Percentiles rank a stretch among this genome's conserved stretches.
These are phyloP conservation scores for Digitaria exilis DNA, from an alignment of 202 grass and related monocot species.

Conservation along the genomic window DNA sequence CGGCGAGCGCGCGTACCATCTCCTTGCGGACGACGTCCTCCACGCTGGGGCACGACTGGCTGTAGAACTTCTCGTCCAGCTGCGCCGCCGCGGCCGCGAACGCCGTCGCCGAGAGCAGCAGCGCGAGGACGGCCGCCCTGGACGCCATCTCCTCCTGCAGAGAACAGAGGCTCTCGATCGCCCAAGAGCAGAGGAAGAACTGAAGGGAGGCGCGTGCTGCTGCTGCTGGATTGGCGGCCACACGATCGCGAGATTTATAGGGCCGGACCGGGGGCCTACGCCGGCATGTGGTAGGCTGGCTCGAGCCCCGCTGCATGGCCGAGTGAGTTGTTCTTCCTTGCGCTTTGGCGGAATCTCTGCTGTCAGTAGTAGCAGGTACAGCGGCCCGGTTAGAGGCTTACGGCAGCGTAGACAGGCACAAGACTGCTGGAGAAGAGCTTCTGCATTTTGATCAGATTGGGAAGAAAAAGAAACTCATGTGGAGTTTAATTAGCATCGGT, in stretches of 20 bases:
- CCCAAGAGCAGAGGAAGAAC: background rate
- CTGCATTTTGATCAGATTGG: background rate
- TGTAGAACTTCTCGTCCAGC: conserved; percentile 77
- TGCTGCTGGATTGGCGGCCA: conserved; percentile 42
- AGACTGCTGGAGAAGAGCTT: background rate
- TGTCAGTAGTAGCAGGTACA: conserved; percentile 41
- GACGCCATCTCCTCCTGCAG: conserved; percentile 36
- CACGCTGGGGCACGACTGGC: conserved; percentile 70
- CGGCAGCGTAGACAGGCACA: background rate
- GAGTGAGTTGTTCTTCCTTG: conserved; percentile 37
- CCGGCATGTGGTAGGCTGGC: conserved; percentile 42
- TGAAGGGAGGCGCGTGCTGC: conserved; percentile 34
- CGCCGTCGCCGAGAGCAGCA: conserved; percentile 43
- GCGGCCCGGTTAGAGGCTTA: background rate
- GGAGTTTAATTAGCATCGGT: background rate
- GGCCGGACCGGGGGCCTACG: background rate
- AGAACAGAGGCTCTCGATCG: no score
- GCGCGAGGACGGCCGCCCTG: conserved; percentile 11
- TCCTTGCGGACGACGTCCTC: conserved; percentile 72
- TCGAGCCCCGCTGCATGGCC: conserved; percentile 17
- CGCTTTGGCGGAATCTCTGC: conserved; percentile 22
- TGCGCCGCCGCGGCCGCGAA: conserved; percentile 49
- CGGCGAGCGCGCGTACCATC: conserved; percentile 62
- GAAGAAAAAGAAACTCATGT: background rate
- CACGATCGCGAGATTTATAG: conserved; percentile 40